Evolutionary conservation across 2,329 filamentous ascomycete genomes (phyloP).

Genomic region (Hypomyces perniciosus): DNA sequence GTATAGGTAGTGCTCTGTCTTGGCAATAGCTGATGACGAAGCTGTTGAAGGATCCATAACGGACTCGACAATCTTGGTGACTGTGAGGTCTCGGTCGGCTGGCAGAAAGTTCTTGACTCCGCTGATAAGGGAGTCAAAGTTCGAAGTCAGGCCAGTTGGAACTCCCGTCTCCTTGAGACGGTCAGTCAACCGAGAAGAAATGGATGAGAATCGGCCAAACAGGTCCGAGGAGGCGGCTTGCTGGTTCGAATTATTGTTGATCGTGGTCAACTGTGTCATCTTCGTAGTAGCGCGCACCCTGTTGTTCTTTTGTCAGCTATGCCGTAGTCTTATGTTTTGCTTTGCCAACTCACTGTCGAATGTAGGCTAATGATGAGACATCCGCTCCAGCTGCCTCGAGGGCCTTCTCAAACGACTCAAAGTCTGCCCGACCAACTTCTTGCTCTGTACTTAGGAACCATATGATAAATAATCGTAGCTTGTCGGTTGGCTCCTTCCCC

Average conservation of each 20-base stretch:
- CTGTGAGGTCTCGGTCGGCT: conserved; percentile 86
- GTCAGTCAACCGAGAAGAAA: conserved; percentile 87
- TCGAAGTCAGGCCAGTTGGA: conserved; percentile 60
- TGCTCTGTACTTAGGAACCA: conserved; percentile 95
- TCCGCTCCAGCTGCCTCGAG: conserved; percentile 71
- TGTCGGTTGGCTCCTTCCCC: conserved; percentile 79
- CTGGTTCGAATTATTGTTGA: conserved; percentile 66
- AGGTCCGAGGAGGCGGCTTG: conserved; percentile 63
- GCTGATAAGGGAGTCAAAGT: conserved; percentile 90
- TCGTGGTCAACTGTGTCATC: conserved; percentile 95
- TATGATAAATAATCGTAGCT: conserved; percentile 90
- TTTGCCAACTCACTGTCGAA: conserved; percentile 61
- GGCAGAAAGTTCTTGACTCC: conserved; percentile 99
- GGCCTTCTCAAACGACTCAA: conserved; percentile 80
- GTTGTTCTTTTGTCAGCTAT: conserved; percentile 18
- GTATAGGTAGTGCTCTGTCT: conserved; percentile 95
- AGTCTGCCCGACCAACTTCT: conserved; percentile 74
- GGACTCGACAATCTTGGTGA: conserved; percentile 97
- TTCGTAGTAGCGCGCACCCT: conserved; percentile 89
- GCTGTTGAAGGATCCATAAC: conserved; percentile 94
- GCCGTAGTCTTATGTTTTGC: not conserved
- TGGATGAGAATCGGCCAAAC: conserved; percentile 87
- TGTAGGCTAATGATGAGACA: conserved; percentile 72
- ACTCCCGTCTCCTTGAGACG: conserved; percentile 86
- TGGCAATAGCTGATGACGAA: conserved; percentile 85